Evolutionary conservation across 169 alveolate species (phyloP), one percentile per base, ranked within the genome.

Genomic region (Eimeria mitis): DNA sequence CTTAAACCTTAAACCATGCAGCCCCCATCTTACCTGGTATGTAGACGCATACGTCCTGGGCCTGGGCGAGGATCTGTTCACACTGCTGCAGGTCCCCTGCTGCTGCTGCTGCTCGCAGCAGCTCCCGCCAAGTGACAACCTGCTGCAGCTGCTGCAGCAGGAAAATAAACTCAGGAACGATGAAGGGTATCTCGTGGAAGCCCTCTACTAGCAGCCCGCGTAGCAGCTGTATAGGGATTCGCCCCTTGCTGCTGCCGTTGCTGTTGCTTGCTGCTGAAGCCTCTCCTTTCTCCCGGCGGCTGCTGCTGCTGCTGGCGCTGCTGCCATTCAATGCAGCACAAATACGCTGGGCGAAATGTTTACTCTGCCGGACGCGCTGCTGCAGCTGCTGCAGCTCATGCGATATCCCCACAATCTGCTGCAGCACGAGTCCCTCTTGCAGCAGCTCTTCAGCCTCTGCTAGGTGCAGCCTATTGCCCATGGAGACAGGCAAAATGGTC

Each of bases 71-170:
- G 75, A 92, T 88, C 31, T 92, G 87, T 56, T 92, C 96, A 61
- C 96, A 92, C 94, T 92, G 96, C 70, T 61, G 94, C 42, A 92
- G 89, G 73, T 92, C 96, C 34, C 96, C 96, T n/a, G 91, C 88
- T 34, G 96, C 83, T 54, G 92, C 94, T 56, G 96, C 96, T 83
- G 96, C 75, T 16, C 89, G 85, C 89, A 92, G 89, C 65, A 92
- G 84, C 89, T 83, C 92, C 68, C 96, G 31, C 96, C 96, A 92
- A 52, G 96, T 92, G 44, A 92, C 85, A 68, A 92, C 89, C 76
- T 92, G 96, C 78, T 92, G 96, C 76, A 92, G 94, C 87, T 92
- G 96, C 94, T 92, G 96, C 85, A 92, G 88, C 63, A 92, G 89
- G 68, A 63, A 92, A 11, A 83, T 42, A 34, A 92, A 92, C 78